Base-by-base conservation (phyloP, 345 rosid species). In the Cochlearia excelsa region DNA sequence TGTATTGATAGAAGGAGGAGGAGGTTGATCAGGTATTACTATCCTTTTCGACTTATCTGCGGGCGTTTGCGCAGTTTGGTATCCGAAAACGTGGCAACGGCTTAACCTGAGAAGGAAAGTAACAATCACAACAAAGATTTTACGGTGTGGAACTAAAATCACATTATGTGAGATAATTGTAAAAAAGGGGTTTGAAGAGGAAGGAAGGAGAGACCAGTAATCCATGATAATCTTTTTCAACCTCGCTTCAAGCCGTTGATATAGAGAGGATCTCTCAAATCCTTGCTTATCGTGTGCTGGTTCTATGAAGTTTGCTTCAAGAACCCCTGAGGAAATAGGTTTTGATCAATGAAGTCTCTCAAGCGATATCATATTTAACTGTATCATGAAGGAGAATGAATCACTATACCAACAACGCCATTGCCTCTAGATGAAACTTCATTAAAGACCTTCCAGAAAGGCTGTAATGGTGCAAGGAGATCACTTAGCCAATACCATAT, bases 201-300 rank as follows among this genome's bases (percentile, higher is more conserved):
- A 38, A 35, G 5, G 35, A 39, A 42, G 57, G 63, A 74, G 89
- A 49, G 55, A 90, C 95, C 95, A 86, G 86, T 80, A 90, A 1
- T 84, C 92, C 35, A 26, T 0, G 16, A 76, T 10, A 51, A 84
- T 83, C 39, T 83, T 88, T 63, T 80, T 90, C 73, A 90, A 83
- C 72, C 46, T 84, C 57, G 78, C 33, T 70, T 90, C 95, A 40
- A 90, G 78, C 63, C 95, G 77, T 8, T 78, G 67, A 74, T 64
- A 89, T 42, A 86, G 49, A 26, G 87, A 68, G 23, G 97, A 89
- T 70, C 95, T 82, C 79, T 89, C 97, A 61, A 89, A 89, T 55
- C 78, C 97, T 60, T 89, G 97, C 83, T 89, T 89, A 75, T 89
- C 88, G 69, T 89, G 97, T 3, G 97, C 94, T 5, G 97, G 97